Conservation (phyloP, 371 early-diverging fungal species). For the Synchytrium microbalum region DNA sequence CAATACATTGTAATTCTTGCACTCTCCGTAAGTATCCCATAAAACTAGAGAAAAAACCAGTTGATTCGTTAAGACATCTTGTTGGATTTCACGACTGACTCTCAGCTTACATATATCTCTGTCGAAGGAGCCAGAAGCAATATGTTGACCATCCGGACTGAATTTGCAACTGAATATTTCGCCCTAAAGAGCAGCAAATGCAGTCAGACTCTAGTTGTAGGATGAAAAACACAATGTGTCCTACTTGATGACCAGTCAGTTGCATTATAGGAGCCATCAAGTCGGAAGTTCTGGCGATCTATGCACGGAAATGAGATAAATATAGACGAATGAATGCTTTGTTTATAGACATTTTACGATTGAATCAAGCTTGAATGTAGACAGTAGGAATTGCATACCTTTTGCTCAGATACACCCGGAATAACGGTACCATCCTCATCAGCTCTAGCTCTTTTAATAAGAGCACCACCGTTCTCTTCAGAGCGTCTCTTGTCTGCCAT, state of each 20-base stretch:
- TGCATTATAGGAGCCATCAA: conserved; percentile 85
- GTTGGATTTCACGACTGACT: background rate
- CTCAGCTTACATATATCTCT: conserved; percentile 61
- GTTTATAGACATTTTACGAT: background rate
- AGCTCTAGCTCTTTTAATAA: conserved; percentile 52
- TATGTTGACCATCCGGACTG: conserved; percentile 70
- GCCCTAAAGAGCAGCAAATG: conserved; percentile 41
- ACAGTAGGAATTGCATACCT: conserved; percentile 49
- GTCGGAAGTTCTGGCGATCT: conserved; percentile 70
- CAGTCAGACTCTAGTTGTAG: conserved; percentile 8
- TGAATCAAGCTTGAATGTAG: conserved; percentile 38
- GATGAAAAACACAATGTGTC: conserved; percentile 8
- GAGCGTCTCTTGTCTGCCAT: conserved; percentile 8
- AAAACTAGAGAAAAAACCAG: conserved; percentile 44
- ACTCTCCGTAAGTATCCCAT: conserved; percentile 90
- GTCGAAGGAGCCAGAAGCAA: conserved; percentile 82
- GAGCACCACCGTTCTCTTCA: conserved; percentile 28
- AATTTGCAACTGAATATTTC: conserved; percentile 80
- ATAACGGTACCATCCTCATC: conserved; percentile 26
- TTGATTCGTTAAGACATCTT: background rate
- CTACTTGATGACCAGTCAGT: conserved; percentile 66
- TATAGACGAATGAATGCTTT: too few relatives aligned
- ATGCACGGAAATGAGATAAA: conserved; percentile 18
- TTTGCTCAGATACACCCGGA: conserved; percentile 43
- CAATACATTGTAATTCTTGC: conserved; percentile 75